phyloP scores from a whole-genome alignment of 140 eudicot genomes.

The Oenanthe javanica region DNA sequence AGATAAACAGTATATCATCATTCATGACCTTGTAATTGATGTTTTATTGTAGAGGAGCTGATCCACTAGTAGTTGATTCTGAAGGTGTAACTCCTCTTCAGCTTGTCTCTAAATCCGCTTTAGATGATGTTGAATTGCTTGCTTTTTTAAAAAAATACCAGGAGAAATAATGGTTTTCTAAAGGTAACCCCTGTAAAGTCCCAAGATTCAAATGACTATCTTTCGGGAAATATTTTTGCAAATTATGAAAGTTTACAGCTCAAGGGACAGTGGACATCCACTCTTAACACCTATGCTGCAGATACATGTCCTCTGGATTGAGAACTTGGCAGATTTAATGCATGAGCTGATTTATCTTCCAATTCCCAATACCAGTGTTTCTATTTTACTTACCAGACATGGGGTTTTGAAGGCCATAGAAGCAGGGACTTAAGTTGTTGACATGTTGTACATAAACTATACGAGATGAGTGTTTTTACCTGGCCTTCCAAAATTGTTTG shows the following conservation, averaged over 20 bases:
- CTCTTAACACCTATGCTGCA: background rate
- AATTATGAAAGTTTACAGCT: background rate
- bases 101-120: slow-evolving; percentile 39
- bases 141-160: slow-evolving; percentile 44
- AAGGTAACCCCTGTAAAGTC: background rate
- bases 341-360: background rate
- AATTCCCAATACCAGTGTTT: background rate
- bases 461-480: background rate
- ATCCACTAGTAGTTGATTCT: slow-evolving; percentile 49
- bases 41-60: slow-evolving; percentile 53
- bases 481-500: background rate
- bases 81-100: slow-evolving; percentile 67
- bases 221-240: background rate
- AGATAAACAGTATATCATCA: background rate
- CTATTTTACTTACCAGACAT: background rate
- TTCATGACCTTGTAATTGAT: background rate
- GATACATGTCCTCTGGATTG: background rate
- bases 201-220: background rate
- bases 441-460: background rate
- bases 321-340: background rate
- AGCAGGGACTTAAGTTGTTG: background rate
- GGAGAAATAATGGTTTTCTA: slow-evolving; percentile 24
- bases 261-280: background rate
- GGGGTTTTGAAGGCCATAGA: background rate
- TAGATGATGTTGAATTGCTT: slow-evolving; percentile 67